Evolutionary conservation across 108 stramenopile genomes (phyloP).

Genomic region (Cyclotella cryptica): DNA sequence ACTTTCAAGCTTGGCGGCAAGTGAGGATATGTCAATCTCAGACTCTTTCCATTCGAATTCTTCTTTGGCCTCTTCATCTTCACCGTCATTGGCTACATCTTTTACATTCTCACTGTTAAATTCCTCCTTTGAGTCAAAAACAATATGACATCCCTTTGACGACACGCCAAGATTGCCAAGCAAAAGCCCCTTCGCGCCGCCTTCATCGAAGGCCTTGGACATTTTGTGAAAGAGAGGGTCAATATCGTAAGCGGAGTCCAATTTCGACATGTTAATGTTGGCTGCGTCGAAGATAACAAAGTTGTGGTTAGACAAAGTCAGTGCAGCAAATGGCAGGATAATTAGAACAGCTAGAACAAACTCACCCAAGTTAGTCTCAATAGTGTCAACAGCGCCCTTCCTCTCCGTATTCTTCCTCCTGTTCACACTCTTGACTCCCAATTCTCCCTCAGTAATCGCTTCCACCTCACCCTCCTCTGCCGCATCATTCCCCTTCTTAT

Average conservation of each 20-base stretch:
- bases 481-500: conserved; percentile 35
- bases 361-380: conserved; percentile 84
- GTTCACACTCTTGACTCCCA: conserved; percentile 29
- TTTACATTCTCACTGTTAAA: conserved; percentile 16
- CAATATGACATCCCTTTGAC: conserved; percentile 85
- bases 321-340: background rate
- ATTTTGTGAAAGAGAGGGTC: conserved; percentile 98
- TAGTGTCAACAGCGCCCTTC: conserved; percentile 56
- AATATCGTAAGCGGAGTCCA: conserved; percentile 95
- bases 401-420: conserved; percentile 27
- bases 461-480: conserved; percentile 19
- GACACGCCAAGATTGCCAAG: conserved; percentile 92
- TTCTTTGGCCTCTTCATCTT: conserved; percentile 24
- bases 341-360: conserved; percentile 7
- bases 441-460: conserved; percentile 11
- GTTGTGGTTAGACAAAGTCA: conserved; percentile 10
- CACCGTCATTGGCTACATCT: conserved; percentile 9
- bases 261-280: conserved; percentile 88
- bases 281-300: conserved; percentile 43
- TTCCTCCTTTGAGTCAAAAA: conserved; percentile 86
- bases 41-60: conserved; percentile 31
- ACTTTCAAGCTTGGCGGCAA: conserved; percentile 58
- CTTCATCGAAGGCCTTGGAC: conserved; percentile 97
- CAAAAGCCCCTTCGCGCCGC: conserved; percentile 96
- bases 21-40: conserved; percentile 70